Evolutionary conservation across 1,284 basidiomycete genomes (phyloP).

Genomic region (Takashimella koratensis): DNA sequence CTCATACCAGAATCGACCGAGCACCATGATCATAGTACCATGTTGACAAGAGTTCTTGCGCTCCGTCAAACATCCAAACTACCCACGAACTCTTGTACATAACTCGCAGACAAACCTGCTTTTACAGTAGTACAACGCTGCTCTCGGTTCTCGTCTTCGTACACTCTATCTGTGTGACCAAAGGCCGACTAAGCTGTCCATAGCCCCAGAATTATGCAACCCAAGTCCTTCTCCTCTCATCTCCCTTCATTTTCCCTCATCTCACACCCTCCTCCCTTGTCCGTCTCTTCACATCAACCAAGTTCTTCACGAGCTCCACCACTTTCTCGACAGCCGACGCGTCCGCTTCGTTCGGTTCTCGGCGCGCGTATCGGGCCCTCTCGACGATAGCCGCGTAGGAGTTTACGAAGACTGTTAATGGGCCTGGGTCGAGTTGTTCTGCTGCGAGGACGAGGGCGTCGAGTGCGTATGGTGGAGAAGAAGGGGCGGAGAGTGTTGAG

Average conservation of each 20-base stretch:
- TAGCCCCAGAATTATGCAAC: too few species aligned
- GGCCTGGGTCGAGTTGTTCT: conserved; percentile 45
- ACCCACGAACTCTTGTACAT: too few species aligned
- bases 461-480: conserved; percentile 57
- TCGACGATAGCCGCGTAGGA: conserved; percentile 72
- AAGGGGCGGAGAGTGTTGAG: conserved; percentile 55
- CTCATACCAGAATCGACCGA: too few species aligned
- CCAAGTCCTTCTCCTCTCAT: background rate
- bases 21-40: too few species aligned
- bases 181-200: too few species aligned
- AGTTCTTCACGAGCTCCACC: conserved; percentile 55
- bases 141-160: too few species aligned
- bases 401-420: conserved; percentile 63
- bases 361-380: conserved; percentile 62
- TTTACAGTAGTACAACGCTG: too few species aligned
- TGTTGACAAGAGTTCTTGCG: too few species aligned
- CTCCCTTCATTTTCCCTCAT: background rate
- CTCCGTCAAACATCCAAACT: too few species aligned
- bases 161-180: too few species aligned
- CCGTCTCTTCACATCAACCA: conserved; percentile 4
- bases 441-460: conserved; percentile 59
- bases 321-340: conserved; percentile 64
- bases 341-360: conserved; percentile 66
- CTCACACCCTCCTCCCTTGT: background rate
- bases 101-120: too few species aligned